Evolutionary conservation across 1,284 basidiomycete genomes (phyloP).

Genomic region (Anthracocystis walkeri): DNA sequence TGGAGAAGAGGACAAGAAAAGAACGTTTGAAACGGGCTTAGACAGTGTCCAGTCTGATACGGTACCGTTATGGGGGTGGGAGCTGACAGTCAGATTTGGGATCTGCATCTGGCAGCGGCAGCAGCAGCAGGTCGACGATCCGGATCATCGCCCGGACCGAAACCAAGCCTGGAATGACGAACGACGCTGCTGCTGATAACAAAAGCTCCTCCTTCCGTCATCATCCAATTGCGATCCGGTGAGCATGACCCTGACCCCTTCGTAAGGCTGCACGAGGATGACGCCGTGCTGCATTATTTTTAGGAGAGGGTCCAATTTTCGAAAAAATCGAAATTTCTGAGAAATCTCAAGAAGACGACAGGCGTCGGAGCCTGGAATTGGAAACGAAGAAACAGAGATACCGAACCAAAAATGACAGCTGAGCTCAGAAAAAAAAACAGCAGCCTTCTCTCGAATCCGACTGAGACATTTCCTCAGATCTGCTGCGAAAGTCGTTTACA

Average conservation of each 20-base stretch:
- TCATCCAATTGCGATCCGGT: background rate
- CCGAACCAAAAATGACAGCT: background rate
- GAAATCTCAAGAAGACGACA: background rate
- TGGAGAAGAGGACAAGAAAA: background rate
- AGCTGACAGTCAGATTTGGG: background rate
- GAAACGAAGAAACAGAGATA: constrained; percentile 1
- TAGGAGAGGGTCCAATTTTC: background rate
- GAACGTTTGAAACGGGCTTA: background rate
- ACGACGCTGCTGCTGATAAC: background rate
- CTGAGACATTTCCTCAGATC: background rate
- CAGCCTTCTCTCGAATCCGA: background rate
- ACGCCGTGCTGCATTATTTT: background rate
- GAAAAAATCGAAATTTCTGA: background rate
- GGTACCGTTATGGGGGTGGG: no score
- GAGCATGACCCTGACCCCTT: constrained; percentile 1
- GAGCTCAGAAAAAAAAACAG: background rate
- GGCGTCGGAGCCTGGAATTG: constrained; percentile 6
- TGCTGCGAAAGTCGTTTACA: background rate
- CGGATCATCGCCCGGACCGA: constrained; percentile 18
- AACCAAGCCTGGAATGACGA: constrained; percentile 22
- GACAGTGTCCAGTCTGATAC: background rate
- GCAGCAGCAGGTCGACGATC: constrained; percentile 29
- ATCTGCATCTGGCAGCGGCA: constrained; percentile 3
- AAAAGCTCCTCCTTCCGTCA: background rate
- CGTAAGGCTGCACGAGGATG: no score